A percentile compares a stretch with the other conserved stretches of the same genome.
Conservation (phyloP, 106 monocot genomes). For the Acorus calamus region DNA sequence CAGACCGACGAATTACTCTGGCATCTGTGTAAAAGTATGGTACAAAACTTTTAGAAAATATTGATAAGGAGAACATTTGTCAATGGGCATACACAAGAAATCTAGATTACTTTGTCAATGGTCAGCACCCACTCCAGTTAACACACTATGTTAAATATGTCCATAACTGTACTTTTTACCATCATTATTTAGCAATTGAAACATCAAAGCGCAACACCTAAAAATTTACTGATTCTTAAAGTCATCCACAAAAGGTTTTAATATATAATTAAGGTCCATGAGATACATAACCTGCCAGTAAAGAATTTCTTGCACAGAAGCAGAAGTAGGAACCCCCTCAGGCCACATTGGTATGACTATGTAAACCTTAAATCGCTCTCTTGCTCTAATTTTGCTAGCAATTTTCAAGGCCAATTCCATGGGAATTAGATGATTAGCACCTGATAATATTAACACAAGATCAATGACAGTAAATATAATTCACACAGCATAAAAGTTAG, state of each 20-base stretch:
- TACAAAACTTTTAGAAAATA: too few species aligned
- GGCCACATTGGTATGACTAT: constrained; percentile 70
- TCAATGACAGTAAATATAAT: too few species aligned
- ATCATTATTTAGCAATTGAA: too few species aligned
- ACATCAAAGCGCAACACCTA: not conserved
- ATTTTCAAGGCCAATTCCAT: constrained; percentile 63
- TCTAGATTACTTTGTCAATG: too few species aligned
- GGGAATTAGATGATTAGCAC: constrained; percentile 55
- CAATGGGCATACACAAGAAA: too few species aligned
- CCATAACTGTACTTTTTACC: too few species aligned
- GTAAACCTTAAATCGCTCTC: constrained; percentile 52
- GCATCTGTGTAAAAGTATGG: too few species aligned
- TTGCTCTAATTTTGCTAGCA: constrained; percentile 47
- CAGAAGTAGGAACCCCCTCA: constrained; percentile 36
- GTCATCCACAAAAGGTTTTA: not conserved
- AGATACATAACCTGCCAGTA: constrained; percentile 46
- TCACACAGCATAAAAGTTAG: too few species aligned
- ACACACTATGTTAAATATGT: too few species aligned
- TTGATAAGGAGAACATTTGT: too few species aligned
- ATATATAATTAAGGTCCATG: not conserved
- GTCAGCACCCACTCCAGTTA: too few species aligned
- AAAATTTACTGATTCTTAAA: not conserved
- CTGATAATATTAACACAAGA: constrained; percentile 10
- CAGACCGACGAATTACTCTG: too few species aligned
- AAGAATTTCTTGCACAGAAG: constrained; percentile 49